Evolutionary conservation across 176 grass and related monocot genomes (phyloP), one percentile per base, ranked within the genome.

Genomic region (Alloteropsis semialata): DNA sequence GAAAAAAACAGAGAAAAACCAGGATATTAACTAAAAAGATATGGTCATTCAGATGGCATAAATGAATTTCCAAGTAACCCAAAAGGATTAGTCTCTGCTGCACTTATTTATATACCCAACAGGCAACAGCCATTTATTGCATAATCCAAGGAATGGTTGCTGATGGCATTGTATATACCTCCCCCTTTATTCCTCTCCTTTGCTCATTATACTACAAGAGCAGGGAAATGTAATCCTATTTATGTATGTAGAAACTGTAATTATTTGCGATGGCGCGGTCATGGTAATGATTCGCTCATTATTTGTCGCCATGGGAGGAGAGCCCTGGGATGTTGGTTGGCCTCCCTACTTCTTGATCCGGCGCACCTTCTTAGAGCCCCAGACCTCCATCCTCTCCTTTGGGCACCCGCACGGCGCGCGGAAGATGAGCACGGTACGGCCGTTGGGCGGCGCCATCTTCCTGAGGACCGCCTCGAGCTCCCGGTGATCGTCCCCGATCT

Each of bases 391-490:
- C 69, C 92, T 84, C 13, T 89, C 86, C 65, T 88, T 82, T n/a
- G 90, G 85, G 41, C 92, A 97, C 18, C 92, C 90, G 43, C 95
- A 91, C 7, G 92, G 90, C 3, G 92, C 64, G 25, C 92, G 86
- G 73, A 94, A 97, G 87, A 91, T 78, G 54, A 97, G 84, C 72
- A 97, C 88, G 33, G 92, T 91, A 42, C 92, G 92, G 60, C 92
- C 90, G 21, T 94, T 94, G 63, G 91, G 75, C 12, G 89, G 92
- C 51, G 89, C 89, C 92, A 97, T 97, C 91, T 97, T 97, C 81
- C 89, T 86, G n/a, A 97, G 87, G 76, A 92, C 94, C 30, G 80
- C 89, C 88, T 94, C 94, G 24, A 97, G 87, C 85, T 97, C 94
- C 39, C 74, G 87, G 68, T 97, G 94, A 65, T 86, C 89, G 12